These are phyloP conservation scores for Acer yangbiense DNA, from an alignment of 345 rosid genomes.

Conservation along the genomic window DNA sequence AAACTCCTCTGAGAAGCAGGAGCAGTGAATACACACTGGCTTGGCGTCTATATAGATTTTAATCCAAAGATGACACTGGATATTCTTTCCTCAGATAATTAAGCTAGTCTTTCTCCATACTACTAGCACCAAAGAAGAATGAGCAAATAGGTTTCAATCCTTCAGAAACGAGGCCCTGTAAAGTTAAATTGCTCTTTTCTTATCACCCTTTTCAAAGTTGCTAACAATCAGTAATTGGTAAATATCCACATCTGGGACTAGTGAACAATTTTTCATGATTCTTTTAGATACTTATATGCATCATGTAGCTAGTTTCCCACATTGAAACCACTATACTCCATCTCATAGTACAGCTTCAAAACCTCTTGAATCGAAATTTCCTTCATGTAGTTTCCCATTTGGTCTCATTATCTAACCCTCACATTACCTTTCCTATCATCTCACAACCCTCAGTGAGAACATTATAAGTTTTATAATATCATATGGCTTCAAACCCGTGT, in stretches of 20 bases:
- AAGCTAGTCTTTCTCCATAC: neutral
- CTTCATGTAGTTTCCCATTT: neutral
- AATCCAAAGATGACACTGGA: neutral
- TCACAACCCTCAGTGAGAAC: constrained; percentile 50
- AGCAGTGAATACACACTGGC: neutral
- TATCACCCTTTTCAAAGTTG: constrained; percentile 31
- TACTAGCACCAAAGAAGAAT: too few species aligned
- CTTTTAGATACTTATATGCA: constrained; percentile 54
- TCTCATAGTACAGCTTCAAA: constrained; percentile 69
- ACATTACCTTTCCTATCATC: too few species aligned
- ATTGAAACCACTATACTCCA: constrained; percentile 49
- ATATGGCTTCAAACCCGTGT: constrained; percentile 52
- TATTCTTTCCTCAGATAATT: neutral
- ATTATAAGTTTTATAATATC: constrained; percentile 46
- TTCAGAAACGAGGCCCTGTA: constrained; percentile 44
- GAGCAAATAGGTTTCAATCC: constrained; percentile 31
- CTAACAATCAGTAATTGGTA: constrained; percentile 43
- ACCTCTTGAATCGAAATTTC: constrained; percentile 48
- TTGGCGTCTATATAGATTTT: neutral
- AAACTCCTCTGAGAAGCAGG: neutral
- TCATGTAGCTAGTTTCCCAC: constrained; percentile 45
- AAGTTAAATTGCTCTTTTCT: constrained; percentile 33
- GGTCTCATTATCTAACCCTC: too few species aligned
- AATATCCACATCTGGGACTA: constrained; percentile 38
- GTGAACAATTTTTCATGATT: constrained; percentile 39